A percentile compares a stretch with the other conserved stretches of the same genome.
Evolutionary conservation across 2,329 filamentous ascomycete genomes (phyloP).

Genomic region (Trichoderma koningii): DNA sequence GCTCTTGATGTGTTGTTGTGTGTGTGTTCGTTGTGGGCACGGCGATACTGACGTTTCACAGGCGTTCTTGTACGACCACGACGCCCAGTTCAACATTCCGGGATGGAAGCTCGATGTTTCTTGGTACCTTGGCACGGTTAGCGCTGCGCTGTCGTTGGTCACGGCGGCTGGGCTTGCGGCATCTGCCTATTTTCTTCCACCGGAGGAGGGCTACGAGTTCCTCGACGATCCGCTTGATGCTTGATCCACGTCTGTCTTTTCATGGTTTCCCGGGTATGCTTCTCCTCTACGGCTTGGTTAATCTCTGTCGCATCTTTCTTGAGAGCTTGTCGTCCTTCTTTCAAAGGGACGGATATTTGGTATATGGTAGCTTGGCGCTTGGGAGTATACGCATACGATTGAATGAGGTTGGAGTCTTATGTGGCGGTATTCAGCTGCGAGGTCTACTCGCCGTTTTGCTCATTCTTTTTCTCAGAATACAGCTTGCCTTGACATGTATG

Average conservation of each 20-base stretch:
- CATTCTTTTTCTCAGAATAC: neutral
- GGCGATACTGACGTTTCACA: slow-evolving; percentile 40
- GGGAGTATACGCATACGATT: slow-evolving; percentile 3
- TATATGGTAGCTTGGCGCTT: slow-evolving; percentile 13
- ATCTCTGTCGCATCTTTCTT: neutral
- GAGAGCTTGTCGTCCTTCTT: neutral
- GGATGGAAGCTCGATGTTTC: slow-evolving; percentile 81
- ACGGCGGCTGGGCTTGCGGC: slow-evolving; percentile 61
- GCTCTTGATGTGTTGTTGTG: too few species aligned
- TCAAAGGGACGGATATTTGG: neutral
- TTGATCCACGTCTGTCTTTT: neutral
- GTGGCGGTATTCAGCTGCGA: neutral
- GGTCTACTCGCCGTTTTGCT: neutral
- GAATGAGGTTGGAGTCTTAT: neutral
- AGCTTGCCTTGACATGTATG: neutral
- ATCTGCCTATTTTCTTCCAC: slow-evolving; percentile 70
- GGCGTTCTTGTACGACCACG: slow-evolving; percentile 82
- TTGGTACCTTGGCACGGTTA: slow-evolving; percentile 69
- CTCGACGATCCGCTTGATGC: slow-evolving; percentile 57
- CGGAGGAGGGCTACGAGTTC: slow-evolving; percentile 85
- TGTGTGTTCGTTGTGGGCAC: neutral
- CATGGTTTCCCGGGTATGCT: neutral
- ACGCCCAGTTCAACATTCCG: slow-evolving; percentile 75
- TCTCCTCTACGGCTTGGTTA: neutral
- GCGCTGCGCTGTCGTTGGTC: slow-evolving; percentile 55